phyloP scores from a whole-genome alignment of 495 filamentous ascomycete genomes.

The Aspergillus taichungensis region DNA sequence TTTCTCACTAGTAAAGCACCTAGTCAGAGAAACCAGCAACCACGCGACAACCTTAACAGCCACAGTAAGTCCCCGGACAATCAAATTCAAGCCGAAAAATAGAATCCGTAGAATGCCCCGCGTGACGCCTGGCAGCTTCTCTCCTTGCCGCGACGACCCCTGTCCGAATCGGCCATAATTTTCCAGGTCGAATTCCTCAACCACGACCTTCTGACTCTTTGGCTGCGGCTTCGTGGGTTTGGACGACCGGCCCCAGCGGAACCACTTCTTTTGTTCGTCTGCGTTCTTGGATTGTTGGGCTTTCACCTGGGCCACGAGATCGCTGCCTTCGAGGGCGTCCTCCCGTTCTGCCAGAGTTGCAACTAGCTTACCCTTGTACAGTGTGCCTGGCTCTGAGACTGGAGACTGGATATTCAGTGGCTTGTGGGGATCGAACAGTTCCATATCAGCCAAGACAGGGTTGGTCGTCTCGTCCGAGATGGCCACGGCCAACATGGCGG shows the following conservation, averaged over 20 bases:
- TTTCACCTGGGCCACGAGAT: constrained; percentile 26
- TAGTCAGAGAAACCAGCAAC: constrained; percentile 28
- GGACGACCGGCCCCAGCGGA: constrained; percentile 14
- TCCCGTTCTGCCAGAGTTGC: constrained; percentile 36
- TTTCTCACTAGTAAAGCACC: constrained; percentile 34
- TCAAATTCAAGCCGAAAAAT: constrained; percentile 30
- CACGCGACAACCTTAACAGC: constrained; percentile 33
- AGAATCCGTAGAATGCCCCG: constrained; percentile 26
- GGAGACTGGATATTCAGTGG: not conserved
- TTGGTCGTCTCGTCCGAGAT: constrained; percentile 46
- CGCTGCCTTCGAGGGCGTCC: constrained; percentile 25
- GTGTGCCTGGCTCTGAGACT: constrained; percentile 2
- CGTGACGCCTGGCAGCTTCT: constrained; percentile 31
- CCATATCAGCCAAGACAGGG: constrained; percentile 28
- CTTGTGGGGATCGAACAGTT: constrained; percentile 12
- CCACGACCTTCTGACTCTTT: constrained; percentile 19
- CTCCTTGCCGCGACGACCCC: constrained; percentile 25
- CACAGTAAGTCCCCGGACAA: constrained; percentile 26
- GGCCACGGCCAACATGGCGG: constrained; percentile 61
- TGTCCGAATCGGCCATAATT: constrained; percentile 32
- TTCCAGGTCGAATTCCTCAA: constrained; percentile 41
- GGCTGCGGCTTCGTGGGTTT: not conserved
- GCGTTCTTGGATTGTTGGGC: constrained; percentile 8
- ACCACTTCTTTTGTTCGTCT: constrained; percentile 8
- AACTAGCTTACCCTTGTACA: constrained; percentile 25